A percentile compares a stretch with the other conserved stretches of the same genome.
These are phyloP conservation scores for Blastobotrys chiropterorum DNA, from an alignment of 805 yeast species.

Conservation along the genomic window DNA sequence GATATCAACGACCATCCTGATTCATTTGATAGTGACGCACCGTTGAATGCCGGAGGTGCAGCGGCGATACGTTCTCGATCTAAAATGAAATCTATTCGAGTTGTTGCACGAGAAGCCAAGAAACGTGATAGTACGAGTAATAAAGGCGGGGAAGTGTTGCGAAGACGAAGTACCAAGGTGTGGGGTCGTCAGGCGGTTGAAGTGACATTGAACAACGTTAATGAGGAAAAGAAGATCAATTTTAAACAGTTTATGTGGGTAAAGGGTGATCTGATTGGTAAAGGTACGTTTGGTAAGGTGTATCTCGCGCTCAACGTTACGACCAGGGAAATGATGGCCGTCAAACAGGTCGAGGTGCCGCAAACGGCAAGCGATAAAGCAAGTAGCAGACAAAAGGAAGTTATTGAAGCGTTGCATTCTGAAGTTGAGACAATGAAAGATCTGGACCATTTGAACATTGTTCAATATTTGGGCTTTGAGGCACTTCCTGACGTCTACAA, in stretches of 20 bases:
- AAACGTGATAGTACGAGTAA: conserved; percentile 26
- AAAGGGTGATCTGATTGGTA: conserved; percentile 92
- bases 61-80: not conserved
- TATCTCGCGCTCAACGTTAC: conserved; percentile 88
- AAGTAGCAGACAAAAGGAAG: conserved; percentile 40
- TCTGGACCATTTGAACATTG: conserved; percentile 88
- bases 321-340: conserved; percentile 98
- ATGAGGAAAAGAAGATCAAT: conserved; percentile 51
- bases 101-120: conserved; percentile 87
- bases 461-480: conserved; percentile 93
- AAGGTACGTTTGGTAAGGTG: conserved; percentile 95
- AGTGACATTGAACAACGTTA: conserved; percentile 47
- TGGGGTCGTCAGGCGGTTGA: conserved; percentile 96
- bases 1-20: not conserved
- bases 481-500: conserved; percentile 64
- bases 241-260: conserved; percentile 93
- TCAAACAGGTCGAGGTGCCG: conserved; percentile 82
- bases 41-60: not conserved
- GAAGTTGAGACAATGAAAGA: conserved; percentile 94
- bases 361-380: conserved; percentile 30
- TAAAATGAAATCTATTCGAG: conserved; percentile 84
- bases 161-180: conserved; percentile 84
- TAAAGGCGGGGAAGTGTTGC: conserved; percentile 36
- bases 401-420: conserved; percentile 73
- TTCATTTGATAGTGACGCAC: not conserved